Base-by-base conservation (phyloP, 176 grass and related monocot genomes). In the Carex parvula region DNA sequence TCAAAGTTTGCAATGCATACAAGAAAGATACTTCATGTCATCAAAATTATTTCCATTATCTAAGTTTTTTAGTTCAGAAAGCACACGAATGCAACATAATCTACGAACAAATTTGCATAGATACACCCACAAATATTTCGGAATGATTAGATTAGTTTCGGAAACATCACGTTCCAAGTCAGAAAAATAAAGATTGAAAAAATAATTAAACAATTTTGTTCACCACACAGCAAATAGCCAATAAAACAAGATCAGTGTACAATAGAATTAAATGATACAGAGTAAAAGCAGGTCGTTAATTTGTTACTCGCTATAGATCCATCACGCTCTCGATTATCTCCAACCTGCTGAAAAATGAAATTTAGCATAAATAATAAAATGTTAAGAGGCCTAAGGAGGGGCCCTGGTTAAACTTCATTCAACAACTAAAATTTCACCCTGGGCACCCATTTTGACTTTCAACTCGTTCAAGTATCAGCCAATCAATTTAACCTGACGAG, bases 261-360 rank as follows among this genome's bases (percentile, higher is more conserved):
- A 78, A 78, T 78, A 78, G 68, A 71, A 78, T 78, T 18, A 32
- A 78, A 57, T 78, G 52, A 78, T 78, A 77, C 73, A 57, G 18
- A 78, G 73, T 78, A 33, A 33, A 55, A 11, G 52, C 52, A 11
- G 52, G 73, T 78, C 52, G 73, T 78, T 57, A 78, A 57, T 57
- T 57, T 33, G 50, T 75, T 75, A 75, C 71, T 52, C 46, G 46
- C 21, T 54, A 29, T 75, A 54, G 26, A 54, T 75, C 46, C 71
- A 75, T 78, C 52, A 78, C 18, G 15, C 52, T 78, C 14, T 57
- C 2, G 24, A 78, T 78, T 77, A 24, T 78, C 46, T 57, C 48
- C 50, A 78, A 32, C 73, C 73, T 78, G 52, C 26, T 16, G 4
- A 83, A 54, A 83, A 64, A 6, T 6, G 2, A 68, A 30, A 55